Evolutionary conservation across 805 yeast species (phyloP).

Genomic region (Saturnispora hagleri): DNA sequence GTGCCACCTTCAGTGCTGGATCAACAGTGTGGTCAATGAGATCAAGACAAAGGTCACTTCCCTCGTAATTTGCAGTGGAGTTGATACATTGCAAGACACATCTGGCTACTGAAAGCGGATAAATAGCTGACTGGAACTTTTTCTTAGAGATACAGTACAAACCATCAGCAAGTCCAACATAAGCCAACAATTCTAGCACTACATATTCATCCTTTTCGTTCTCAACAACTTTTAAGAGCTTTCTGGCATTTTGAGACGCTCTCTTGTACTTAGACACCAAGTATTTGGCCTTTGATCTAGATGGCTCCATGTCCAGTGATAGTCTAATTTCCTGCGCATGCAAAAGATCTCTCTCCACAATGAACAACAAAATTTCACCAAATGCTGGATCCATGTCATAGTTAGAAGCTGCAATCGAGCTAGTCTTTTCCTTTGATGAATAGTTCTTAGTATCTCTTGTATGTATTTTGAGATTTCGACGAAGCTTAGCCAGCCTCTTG

Average conservation of each 20-base stretch:
- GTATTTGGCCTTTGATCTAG: conserved; percentile 39
- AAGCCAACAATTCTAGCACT: conserved; percentile 30
- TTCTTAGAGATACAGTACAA: conserved; percentile 40
- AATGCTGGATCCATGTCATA: conserved; percentile 42
- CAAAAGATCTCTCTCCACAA: conserved; percentile 72
- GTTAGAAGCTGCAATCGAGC: conserved; percentile 38
- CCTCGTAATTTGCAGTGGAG: conserved; percentile 17
- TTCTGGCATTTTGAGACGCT: conserved; percentile 38
- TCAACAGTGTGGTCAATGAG: conserved; percentile 51
- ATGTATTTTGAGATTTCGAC: conserved; percentile 53
- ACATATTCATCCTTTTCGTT: conserved; percentile 30
- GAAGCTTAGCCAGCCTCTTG: conserved; percentile 51
- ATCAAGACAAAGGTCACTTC: conserved; percentile 41
- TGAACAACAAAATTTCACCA: conserved; percentile 51
- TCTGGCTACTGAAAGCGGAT: conserved; percentile 50
- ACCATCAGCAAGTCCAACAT: conserved; percentile 28
- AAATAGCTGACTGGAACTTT: conserved; percentile 46
- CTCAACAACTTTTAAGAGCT: conserved; percentile 33
- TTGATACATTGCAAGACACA: conserved; percentile 50
- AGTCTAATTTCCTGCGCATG: conserved; percentile 56
- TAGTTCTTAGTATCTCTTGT: conserved; percentile 62
- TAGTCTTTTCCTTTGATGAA: conserved; percentile 36
- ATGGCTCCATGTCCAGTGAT: conserved; percentile 43
- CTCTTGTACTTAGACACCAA: conserved; percentile 60
- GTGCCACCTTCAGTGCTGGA: conserved; percentile 44